These are phyloP conservation scores for Pythium volutum DNA, from an alignment of 352 stramenopile genomes.

Conservation along the genomic window DNA sequence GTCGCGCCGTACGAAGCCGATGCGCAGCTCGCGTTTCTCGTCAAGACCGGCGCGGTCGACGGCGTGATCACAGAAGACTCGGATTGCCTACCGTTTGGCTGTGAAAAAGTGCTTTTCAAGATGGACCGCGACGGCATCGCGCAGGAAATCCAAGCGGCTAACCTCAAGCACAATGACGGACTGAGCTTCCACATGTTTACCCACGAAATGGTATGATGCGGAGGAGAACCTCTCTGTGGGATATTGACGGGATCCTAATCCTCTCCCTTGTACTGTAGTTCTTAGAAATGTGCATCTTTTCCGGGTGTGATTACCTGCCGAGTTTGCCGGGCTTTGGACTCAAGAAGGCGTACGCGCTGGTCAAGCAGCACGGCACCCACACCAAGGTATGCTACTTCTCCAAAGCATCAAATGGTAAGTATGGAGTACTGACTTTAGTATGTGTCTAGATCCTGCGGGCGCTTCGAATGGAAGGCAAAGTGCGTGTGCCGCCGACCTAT, in stretches of 20 bases:
- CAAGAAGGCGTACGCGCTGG: conserved; percentile 67
- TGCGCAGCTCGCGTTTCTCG: conserved; percentile 94
- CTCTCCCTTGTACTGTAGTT: conserved; percentile 46
- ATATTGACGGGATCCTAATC: background rate
- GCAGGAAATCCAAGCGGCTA: conserved; percentile 67
- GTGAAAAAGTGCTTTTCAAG: conserved; percentile 92
- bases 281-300: conserved; percentile 91
- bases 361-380: conserved; percentile 72
- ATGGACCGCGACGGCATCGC: conserved; percentile 49
- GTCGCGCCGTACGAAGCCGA: conserved; percentile 99
- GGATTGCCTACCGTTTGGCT: conserved; percentile 94
- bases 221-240: background rate
- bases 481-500: conserved; percentile 33
- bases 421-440: too few species aligned
- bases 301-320: conserved; percentile 87
- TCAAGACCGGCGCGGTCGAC: conserved; percentile 82
- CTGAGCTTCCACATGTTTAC: conserved; percentile 81
- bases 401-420: background rate
- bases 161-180: conserved; percentile 84
- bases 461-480: conserved; percentile 22
- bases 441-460: conserved; percentile 60
- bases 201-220: conserved; percentile 72
- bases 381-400: conserved; percentile 37
- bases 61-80: conserved; percentile 96
- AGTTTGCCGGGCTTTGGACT: conserved; percentile 82